These are phyloP conservation scores for slime mould (Dictyostelium discoideum) DNA, from an alignment of 78 protist genomes.

Conservation along the genomic window dicty_2.7 NC_007090.3:3849501-3850000, in stretches of 20 bases:
- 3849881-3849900: not conserved
- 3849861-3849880: constrained; percentile 13
- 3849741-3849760: constrained; percentile 67
- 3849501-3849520: constrained; percentile 18
- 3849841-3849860: constrained; percentile 36
- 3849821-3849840: not conserved
- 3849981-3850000: not conserved
- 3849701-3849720: constrained; percentile 28
- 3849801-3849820: not conserved
- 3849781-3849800: constrained; percentile 49
- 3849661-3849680: constrained; percentile 54
- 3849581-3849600: constrained; percentile 59
- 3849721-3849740: constrained; percentile 12
- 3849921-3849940: not conserved
- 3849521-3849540: constrained; percentile 28
- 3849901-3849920: not conserved
- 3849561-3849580: constrained; percentile 26
- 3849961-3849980: not conserved
- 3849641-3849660: constrained; percentile 32
- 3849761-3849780: constrained; percentile 52
- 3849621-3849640: not conserved
- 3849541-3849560: constrained; percentile 73
- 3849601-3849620: constrained; percentile 44
- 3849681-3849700: constrained; percentile 24
- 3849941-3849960: constrained; percentile 10